phyloP scores from a whole-genome alignment of 2,329 filamentous ascomycete genomes.

The Rhytidhysteron rufulum region DNA sequence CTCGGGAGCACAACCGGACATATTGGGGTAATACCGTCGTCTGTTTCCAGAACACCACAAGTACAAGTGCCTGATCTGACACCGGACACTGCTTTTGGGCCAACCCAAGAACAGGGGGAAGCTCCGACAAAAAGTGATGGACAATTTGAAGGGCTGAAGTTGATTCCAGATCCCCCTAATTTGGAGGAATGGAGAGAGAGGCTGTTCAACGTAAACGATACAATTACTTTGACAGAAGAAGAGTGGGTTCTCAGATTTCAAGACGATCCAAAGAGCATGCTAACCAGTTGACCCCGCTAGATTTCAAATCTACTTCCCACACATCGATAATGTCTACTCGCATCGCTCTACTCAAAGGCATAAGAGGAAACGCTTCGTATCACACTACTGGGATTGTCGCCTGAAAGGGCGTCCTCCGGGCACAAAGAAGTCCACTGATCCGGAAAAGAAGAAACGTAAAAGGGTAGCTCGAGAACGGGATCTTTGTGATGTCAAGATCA shows the following conservation, averaged over 20 bases:
- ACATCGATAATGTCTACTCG: constrained; percentile 81
- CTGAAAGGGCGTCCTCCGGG: constrained; percentile 76
- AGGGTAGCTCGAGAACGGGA: constrained; percentile 70
- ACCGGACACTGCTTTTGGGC: constrained; percentile 11
- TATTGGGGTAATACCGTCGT: constrained; percentile 11
- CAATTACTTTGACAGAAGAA: constrained; percentile 68
- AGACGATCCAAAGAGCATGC: too few species aligned
- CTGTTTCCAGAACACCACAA: constrained; percentile 11
- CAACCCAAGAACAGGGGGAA: constrained; percentile 16
- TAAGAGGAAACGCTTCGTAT: constrained; percentile 77
- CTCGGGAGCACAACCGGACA: constrained; percentile 16
- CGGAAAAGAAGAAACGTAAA: constrained; percentile 78
- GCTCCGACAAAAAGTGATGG: constrained; percentile 46
- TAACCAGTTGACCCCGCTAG: constrained; percentile 37
- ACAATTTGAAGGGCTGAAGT: constrained; percentile 51
- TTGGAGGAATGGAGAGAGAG: constrained; percentile 66
- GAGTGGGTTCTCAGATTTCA: constrained; percentile 51
- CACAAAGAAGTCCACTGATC: constrained; percentile 74
- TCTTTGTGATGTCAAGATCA: constrained; percentile 84
- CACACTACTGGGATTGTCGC: constrained; percentile 81
- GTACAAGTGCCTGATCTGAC: constrained; percentile 10
- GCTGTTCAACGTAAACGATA: constrained; percentile 71
- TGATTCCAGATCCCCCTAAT: constrained; percentile 64
- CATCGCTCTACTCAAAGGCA: constrained; percentile 78
- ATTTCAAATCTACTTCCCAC: constrained; percentile 77